Conservation (phyloP, 768 basidiomycete species). For the Tylopilus rubrobrunneus region DNA sequence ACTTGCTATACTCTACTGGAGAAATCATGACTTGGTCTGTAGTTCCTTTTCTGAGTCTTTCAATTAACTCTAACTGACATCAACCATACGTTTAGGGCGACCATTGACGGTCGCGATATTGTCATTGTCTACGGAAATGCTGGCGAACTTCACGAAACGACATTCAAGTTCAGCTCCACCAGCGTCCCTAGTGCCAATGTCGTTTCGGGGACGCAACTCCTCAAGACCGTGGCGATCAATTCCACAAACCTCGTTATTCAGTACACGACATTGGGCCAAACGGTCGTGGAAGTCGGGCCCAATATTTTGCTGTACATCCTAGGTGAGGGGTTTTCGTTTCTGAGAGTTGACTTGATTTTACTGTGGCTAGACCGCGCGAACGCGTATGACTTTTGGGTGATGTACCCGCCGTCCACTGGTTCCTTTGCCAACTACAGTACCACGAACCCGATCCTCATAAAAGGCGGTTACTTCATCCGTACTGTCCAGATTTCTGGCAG, state of each 20-base stretch:
- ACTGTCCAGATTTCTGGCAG: conserved; percentile 33
- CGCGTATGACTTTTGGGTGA: conserved; percentile 51
- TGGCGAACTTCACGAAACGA: conserved; percentile 48
- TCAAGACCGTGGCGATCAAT: conserved; percentile 36
- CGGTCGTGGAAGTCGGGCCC: conserved; percentile 41
- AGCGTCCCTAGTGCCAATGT: conserved; percentile 21
- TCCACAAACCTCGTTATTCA: conserved; percentile 38
- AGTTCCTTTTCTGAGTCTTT: neutral
- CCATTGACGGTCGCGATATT: conserved; percentile 44
- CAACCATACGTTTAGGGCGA: conserved; percentile 34
- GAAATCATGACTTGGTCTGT: conserved; percentile 48
- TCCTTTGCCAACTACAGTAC: conserved; percentile 34
- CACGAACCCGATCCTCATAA: conserved; percentile 42
- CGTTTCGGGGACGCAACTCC: conserved; percentile 23
- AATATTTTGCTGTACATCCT: conserved; percentile 42
- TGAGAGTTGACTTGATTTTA: neutral
- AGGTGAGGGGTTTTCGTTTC: conserved; percentile 27
- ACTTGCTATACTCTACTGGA: conserved; percentile 44
- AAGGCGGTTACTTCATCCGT: conserved; percentile 47
- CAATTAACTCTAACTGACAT: neutral
- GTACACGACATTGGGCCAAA: conserved; percentile 45
- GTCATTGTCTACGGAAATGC: conserved; percentile 46
- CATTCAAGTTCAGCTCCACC: conserved; percentile 36
- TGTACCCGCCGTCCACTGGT: conserved; percentile 38
- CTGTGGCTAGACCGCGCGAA: conserved; percentile 39